These are phyloP conservation scores for Mrakia blollopis DNA, from an alignment of 768 basidiomycete species.

Conservation along the genomic window DNA sequence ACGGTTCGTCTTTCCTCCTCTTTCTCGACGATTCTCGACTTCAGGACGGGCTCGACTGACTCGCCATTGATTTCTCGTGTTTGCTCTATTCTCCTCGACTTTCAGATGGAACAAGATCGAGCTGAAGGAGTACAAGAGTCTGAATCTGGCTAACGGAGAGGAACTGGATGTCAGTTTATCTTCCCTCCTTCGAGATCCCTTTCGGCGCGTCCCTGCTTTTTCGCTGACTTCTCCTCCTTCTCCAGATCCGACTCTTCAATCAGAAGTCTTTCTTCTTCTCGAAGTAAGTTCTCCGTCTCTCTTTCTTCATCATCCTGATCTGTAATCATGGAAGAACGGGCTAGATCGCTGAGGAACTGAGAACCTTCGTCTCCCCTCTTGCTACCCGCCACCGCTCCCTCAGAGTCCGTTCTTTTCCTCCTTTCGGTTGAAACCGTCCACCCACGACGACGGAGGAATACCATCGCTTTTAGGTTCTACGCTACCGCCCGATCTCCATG, in stretches of 20 bases:
- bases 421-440: neutral
- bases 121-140: constrained; percentile 6
- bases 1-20: neutral
- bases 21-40: neutral
- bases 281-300: constrained; percentile 5
- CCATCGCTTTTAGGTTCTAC: neutral
- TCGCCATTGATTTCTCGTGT: neutral
- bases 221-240: neutral
- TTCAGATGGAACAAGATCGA: constrained; percentile 27
- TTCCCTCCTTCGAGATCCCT: neutral
- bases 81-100: neutral
- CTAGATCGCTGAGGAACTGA: too few species aligned
- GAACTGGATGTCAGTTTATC: neutral
- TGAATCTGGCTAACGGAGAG: constrained; percentile 19
- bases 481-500: neutral
- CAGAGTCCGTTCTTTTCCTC: constrained; percentile 18
- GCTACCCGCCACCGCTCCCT: too few species aligned
- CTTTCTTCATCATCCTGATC: too few species aligned
- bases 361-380: too few species aligned
- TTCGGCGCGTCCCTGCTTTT: neutral
- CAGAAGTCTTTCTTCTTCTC: constrained; percentile 27
- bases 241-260: constrained; percentile 7
- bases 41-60: too few species aligned
- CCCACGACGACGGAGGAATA: neutral
- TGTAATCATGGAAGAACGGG: too few species aligned